phyloP scores from a whole-genome alignment of 306 rosid species.

The Fragaria nilgerrensis region DNA sequence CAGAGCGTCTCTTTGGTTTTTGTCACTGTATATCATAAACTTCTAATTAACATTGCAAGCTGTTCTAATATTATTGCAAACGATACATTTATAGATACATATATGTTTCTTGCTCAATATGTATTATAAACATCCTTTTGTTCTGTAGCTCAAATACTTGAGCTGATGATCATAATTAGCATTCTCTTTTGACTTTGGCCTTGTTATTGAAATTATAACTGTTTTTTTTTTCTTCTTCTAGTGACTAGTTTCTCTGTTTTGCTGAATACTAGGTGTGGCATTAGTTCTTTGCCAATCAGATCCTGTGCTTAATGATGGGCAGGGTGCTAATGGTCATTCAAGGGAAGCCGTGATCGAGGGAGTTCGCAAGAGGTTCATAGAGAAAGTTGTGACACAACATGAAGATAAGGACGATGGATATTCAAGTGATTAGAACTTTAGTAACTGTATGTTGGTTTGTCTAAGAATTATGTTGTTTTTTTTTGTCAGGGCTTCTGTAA shows the following conservation, averaged over 20 bases:
- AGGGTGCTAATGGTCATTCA: slow-evolving; percentile 49
- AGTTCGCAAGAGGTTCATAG: slow-evolving; percentile 72
- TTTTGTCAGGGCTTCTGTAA: background rate
- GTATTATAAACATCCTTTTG: too few relatives aligned
- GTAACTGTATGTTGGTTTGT: slow-evolving; percentile 4
- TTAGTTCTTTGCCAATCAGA: slow-evolving; percentile 85
- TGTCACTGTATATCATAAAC: background rate
- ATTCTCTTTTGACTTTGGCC: background rate
- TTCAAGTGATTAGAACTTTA: slow-evolving; percentile 65
- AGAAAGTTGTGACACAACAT: slow-evolving; percentile 74
- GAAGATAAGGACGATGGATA: slow-evolving; percentile 72
- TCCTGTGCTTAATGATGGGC: slow-evolving; percentile 88
- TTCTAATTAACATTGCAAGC: too few relatives aligned
- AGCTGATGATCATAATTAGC: background rate
- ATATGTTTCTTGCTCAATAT: too few relatives aligned
- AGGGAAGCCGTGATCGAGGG: slow-evolving; percentile 76
- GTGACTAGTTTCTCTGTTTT: background rate
- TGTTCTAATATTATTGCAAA: too few relatives aligned
- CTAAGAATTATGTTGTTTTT: background rate
- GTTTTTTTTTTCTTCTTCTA: background rate
- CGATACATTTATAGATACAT: too few relatives aligned
- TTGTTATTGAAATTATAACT: background rate
- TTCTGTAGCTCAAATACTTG: too few relatives aligned
- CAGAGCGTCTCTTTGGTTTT: background rate
- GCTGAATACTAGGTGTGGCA: slow-evolving; percentile 67